phyloP scores from a whole-genome alignment of 2,329 filamentous ascomycete genomes.

The Chaetoscypha palmicola region DNA sequence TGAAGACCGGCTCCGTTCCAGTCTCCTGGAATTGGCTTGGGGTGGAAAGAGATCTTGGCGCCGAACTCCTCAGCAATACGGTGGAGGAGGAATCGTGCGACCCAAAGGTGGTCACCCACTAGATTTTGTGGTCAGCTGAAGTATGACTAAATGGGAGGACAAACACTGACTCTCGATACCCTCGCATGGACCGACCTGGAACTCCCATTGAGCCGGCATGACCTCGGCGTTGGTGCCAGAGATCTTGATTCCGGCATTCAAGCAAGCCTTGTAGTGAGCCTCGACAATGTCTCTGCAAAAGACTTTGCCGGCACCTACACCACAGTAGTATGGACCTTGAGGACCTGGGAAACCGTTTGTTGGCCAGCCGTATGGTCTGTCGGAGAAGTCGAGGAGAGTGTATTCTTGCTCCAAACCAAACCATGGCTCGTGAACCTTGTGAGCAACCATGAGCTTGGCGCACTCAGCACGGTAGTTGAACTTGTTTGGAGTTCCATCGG shows the following conservation, averaged over 20 bases:
- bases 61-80: slow-evolving; percentile 95
- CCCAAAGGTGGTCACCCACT: slow-evolving; percentile 97
- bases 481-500: slow-evolving; percentile 93
- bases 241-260: slow-evolving; percentile 87
- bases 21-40: slow-evolving; percentile 91
- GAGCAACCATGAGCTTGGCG: slow-evolving; percentile 79
- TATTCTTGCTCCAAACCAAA: slow-evolving; percentile 99
- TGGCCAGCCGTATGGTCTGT: slow-evolving; percentile 90
- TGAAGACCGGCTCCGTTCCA: slow-evolving; percentile 97
- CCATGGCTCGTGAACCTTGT: slow-evolving; percentile 82
- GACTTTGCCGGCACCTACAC: slow-evolving; percentile 94
- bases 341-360: slow-evolving; percentile 70
- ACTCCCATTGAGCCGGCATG: slow-evolving; percentile 97
- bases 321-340: slow-evolving; percentile 95
- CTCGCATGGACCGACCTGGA: slow-evolving; percentile 84
- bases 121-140: slow-evolving; percentile 24
- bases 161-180: slow-evolving; percentile 67
- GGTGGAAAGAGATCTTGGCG: slow-evolving; percentile 88
- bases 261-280: slow-evolving; percentile 77
- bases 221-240: slow-evolving; percentile 99
- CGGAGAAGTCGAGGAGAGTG: slow-evolving; percentile 78
- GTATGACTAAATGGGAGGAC: not conserved
- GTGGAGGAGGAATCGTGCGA: slow-evolving; percentile 81
- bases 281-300: slow-evolving; percentile 98
- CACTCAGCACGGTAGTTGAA: slow-evolving; percentile 96